Conservation (phyloP, 129 eudicot species). For the Artemisia tridentata region DNA sequence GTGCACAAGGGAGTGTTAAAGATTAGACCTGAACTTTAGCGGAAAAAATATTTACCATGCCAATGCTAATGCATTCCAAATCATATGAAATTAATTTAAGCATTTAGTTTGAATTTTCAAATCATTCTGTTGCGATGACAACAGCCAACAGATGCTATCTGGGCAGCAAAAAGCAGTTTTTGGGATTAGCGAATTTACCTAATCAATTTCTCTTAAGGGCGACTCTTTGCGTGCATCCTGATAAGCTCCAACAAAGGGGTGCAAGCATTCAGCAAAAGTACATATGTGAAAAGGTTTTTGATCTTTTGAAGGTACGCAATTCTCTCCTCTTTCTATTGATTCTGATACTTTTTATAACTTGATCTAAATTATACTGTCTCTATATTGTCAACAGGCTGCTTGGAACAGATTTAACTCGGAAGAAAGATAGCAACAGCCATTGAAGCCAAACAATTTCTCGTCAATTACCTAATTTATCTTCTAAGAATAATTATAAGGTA, state of each 20-base stretch:
- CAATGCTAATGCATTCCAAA: no score
- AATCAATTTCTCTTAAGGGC: no score
- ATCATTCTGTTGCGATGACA: no score
- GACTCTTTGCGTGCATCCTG: slow-evolving; percentile 96
- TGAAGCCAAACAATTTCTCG: slow-evolving; percentile 6
- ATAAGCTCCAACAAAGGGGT: slow-evolving; percentile 93
- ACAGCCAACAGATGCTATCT: no score
- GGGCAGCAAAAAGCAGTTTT: no score
- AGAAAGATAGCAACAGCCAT: slow-evolving; percentile 50
- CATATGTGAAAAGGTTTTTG: slow-evolving; percentile 96
- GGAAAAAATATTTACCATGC: no score
- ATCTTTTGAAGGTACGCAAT: slow-evolving; percentile 79
- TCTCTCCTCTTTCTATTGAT: neutral
- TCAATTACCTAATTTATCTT: slow-evolving; percentile 13
- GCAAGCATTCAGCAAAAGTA: slow-evolving; percentile 93
- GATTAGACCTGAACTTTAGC: no score
- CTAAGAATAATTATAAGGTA: slow-evolving; percentile 9
- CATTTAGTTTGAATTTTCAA: no score
- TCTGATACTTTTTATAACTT: slow-evolving; percentile 4
- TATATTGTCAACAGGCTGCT: slow-evolving; percentile 57
- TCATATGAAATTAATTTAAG: no score
- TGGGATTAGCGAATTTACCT: no score
- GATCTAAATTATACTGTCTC: neutral
- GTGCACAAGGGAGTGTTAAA: no score
- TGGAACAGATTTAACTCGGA: slow-evolving; percentile 87